Percentiles rank a stretch among this genome's conserved stretches.
Conservation (phyloP, 371 early-diverging fungal species). For the Rhizomucor miehei region DNA sequence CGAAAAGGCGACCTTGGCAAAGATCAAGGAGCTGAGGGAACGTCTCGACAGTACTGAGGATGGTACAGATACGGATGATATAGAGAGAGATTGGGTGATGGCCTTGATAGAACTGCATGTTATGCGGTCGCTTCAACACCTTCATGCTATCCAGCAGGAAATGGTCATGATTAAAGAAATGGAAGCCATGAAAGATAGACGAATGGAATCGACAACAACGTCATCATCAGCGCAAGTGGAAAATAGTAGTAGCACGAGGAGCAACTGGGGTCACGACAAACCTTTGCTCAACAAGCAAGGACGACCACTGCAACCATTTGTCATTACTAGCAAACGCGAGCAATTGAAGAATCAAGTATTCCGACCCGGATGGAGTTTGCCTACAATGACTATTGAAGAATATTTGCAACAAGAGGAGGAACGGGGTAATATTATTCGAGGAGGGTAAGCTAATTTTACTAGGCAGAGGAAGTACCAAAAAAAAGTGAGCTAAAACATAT, state of each 20-base stretch:
- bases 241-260: slow-evolving; percentile 15
- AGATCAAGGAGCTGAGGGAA: slow-evolving; percentile 47
- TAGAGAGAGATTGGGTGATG: slow-evolving; percentile 63
- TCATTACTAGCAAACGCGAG: slow-evolving; percentile 77
- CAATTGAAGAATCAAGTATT: slow-evolving; percentile 81
- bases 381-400: slow-evolving; percentile 97
- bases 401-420: slow-evolving; percentile 85
- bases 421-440: slow-evolving; percentile 87
- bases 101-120: slow-evolving; percentile 60
- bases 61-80: slow-evolving; percentile 58
- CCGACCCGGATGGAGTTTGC: slow-evolving; percentile 82
- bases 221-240: slow-evolving; percentile 17
- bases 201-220: slow-evolving; percentile 21
- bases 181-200: slow-evolving; percentile 38
- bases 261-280: slow-evolving; percentile 39
- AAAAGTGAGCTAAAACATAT: background rate
- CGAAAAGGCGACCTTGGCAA: slow-evolving; percentile 61
- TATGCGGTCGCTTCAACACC: slow-evolving; percentile 59
- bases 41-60: slow-evolving; percentile 30
- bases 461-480: slow-evolving; percentile 5
- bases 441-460: slow-evolving; percentile 56
- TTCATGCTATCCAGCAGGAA: slow-evolving; percentile 72
- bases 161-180: slow-evolving; percentile 66
- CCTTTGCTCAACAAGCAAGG: slow-evolving; percentile 65
- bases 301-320: slow-evolving; percentile 82